Percentiles rank a stretch among this genome's conserved stretches.
Conservation (phyloP, 257 asterid species). For the Ocimum tenuiflorum region DNA sequence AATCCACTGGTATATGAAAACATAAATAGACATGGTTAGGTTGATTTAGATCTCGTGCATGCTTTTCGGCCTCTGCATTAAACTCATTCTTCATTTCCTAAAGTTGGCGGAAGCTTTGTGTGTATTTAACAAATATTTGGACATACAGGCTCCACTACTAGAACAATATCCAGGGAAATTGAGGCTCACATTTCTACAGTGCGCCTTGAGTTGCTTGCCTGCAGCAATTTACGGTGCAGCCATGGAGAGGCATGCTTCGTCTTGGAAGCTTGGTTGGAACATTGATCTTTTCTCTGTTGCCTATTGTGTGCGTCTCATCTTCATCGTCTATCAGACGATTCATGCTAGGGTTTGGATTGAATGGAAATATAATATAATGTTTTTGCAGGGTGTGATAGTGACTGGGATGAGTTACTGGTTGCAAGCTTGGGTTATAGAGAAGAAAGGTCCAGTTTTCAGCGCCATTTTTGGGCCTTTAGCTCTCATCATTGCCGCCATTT, state of each 20-base stretch:
- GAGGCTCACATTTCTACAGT: constrained; percentile 42
- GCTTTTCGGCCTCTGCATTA: too few species aligned
- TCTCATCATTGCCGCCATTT: constrained; percentile 39
- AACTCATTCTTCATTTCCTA: too few species aligned
- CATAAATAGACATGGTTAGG: too few species aligned
- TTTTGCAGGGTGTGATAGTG: constrained; percentile 43
- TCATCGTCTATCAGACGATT: background rate
- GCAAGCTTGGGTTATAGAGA: constrained; percentile 49
- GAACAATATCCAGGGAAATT: constrained; percentile 45
- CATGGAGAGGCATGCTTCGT: constrained; percentile 26
- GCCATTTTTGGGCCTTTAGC: constrained; percentile 46
- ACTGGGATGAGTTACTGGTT: constrained; percentile 39
- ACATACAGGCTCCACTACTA: constrained; percentile 37
- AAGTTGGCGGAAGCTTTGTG: too few species aligned
- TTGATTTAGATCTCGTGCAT: too few species aligned
- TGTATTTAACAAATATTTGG: too few species aligned
- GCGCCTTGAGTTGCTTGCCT: constrained; percentile 37
- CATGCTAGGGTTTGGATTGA: too few species aligned
- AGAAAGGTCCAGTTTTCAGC: constrained; percentile 52
- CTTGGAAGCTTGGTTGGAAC: constrained; percentile 59
- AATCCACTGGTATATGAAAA: too few species aligned
- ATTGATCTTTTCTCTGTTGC: constrained; percentile 30
- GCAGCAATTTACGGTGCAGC: constrained; percentile 35
- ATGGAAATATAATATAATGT: background rate
- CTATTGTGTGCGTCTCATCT: constrained; percentile 40